Evolutionary conservation across 176 grass and related monocot genomes (phyloP).

Genomic region (Cenchrus fungigraminus): DNA sequence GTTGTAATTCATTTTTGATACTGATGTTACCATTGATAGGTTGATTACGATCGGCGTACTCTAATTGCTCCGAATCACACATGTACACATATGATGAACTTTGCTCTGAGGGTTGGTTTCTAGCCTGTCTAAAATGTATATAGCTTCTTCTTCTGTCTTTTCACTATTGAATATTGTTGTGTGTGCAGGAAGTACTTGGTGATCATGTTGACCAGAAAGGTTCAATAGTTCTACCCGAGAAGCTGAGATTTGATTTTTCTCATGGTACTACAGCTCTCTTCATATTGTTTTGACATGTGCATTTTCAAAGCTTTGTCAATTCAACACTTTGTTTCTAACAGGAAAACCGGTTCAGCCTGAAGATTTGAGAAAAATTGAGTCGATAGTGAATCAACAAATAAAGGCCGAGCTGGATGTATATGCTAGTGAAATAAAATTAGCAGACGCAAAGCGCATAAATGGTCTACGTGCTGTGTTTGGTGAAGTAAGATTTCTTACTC

Average conservation of each 20-base stretch:
- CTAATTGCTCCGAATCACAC: conserved; percentile 96
- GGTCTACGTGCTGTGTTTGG: conserved; percentile 90
- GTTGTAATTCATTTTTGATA: conserved; percentile 13
- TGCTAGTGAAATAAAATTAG: conserved; percentile 73
- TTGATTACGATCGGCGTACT: conserved; percentile 78
- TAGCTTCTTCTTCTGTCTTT: not conserved
- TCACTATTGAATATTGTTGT: conserved; percentile 19
- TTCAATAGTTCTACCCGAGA: conserved; percentile 97
- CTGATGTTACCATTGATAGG: conserved; percentile 58
- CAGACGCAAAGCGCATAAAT: conserved; percentile 70
- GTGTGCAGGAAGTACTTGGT: conserved; percentile 90
- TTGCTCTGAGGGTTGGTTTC: conserved; percentile 80
- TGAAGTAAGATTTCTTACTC: conserved; percentile 57
- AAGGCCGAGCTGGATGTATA: conserved; percentile 80
- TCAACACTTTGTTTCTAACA: conserved; percentile 47
- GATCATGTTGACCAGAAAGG: conserved; percentile 99
- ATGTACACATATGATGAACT: conserved; percentile 99
- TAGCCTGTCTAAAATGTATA: conserved; percentile 30
- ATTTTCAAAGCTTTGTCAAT: conserved; percentile 17
- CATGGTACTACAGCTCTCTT: conserved; percentile 66
- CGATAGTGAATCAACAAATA: conserved; percentile 94
- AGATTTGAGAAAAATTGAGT: conserved; percentile 94
- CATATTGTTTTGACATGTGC: conserved; percentile 6
- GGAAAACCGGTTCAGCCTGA: conserved; percentile 93
- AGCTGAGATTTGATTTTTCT: conserved; percentile 97